Evolutionary conservation across 257 asterid genomes (phyloP).

Genomic region (Eucommia ulmoides): DNA sequence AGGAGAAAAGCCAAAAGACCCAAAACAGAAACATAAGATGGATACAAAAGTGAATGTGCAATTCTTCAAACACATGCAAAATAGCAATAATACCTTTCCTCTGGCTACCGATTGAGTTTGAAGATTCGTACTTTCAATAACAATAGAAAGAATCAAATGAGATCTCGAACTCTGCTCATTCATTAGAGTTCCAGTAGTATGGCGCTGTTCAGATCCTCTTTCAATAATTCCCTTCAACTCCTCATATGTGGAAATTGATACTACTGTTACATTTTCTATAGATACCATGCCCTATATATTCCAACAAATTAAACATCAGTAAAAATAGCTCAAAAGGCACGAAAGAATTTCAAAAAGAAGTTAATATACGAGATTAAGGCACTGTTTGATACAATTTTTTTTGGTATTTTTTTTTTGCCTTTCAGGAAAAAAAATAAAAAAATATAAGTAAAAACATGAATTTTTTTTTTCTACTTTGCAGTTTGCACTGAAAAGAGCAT

Average conservation of each 20-base stretch:
- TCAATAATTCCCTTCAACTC: constrained; percentile 55
- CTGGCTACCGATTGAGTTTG: constrained; percentile 88
- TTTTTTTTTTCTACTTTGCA: no score
- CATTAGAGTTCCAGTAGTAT: constrained; percentile 79
- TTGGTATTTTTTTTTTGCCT: no score
- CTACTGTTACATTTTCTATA: constrained; percentile 65
- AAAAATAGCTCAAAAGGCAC: constrained; percentile 4
- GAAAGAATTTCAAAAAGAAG: not conserved
- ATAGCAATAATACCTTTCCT: constrained; percentile 97
- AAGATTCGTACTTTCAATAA: constrained; percentile 85
- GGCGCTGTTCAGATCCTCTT: constrained; percentile 87
- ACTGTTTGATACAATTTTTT: no score
- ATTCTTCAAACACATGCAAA: not conserved
- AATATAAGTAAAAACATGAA: no score
- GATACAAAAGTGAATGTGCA: not conserved
- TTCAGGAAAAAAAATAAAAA: no score
- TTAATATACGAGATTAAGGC: constrained; percentile 2
- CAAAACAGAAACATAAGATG: not conserved
- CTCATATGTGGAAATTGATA: constrained; percentile 60
- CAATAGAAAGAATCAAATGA: constrained; percentile 76
- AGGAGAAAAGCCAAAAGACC: no score
- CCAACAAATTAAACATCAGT: constrained; percentile 12
- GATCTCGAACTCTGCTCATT: constrained; percentile 97
- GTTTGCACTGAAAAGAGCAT: no score
- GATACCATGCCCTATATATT: constrained; percentile 74